Conservation (phyloP, 2,329 filamentous ascomycete genomes). For the Aspergillus fumigatus region DNA sequence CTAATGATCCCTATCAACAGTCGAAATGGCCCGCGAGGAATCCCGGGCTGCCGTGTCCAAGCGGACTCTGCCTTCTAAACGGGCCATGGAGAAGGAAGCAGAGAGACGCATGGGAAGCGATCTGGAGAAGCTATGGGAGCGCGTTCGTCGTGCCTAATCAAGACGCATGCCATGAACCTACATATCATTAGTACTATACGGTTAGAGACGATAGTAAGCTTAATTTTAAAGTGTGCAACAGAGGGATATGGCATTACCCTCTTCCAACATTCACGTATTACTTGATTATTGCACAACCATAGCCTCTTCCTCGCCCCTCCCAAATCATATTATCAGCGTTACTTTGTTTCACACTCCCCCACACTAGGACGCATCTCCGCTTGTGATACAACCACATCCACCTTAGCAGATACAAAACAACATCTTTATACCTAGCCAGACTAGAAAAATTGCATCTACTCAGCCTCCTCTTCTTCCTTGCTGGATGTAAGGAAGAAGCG, state of each 20-base stretch:
- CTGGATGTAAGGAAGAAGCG: constrained; percentile 39
- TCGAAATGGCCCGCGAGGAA: constrained; percentile 32
- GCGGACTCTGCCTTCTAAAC: constrained; percentile 17
- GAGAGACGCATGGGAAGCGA: constrained; percentile 27
- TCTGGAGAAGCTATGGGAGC: constrained; percentile 25
- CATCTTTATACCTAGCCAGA: not conserved
- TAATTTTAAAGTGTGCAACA: not conserved
- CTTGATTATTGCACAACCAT: not conserved
- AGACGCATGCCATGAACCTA: not conserved
- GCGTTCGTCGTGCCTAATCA: constrained; percentile 1
- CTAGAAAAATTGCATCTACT: constrained; percentile 18
- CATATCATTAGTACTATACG: not conserved
- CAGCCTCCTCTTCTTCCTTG: constrained; percentile 43
- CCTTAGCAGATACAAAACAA: not conserved
- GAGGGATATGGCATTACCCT: not conserved
- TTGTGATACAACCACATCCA: not conserved
- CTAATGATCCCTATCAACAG: constrained; percentile 9
- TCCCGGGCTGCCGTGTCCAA: constrained; percentile 27
- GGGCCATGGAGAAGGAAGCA: constrained; percentile 25
- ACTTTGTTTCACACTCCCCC: not conserved
- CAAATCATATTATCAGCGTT: not conserved
- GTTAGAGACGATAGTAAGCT: not conserved
- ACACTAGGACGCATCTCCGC: not conserved
- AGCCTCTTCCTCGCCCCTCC: not conserved
- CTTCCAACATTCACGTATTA: not conserved